phyloP scores from a whole-genome alignment of 345 rosid species.

The Gossypium turneri region DNA sequence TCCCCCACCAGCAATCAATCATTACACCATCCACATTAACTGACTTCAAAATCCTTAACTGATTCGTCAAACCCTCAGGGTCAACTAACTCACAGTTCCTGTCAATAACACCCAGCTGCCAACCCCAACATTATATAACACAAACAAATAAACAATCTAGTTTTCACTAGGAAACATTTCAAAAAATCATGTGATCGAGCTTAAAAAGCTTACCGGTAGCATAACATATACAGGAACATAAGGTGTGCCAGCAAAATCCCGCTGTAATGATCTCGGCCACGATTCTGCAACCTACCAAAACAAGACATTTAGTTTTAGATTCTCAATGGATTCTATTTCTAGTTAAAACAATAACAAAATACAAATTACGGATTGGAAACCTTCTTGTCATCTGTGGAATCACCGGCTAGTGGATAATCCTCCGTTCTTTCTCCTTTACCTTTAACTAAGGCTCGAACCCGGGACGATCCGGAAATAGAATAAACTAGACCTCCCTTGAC shows the following conservation, averaged over 20 bases:
- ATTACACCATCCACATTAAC: conserved; percentile 81
- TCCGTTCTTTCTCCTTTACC: conserved; percentile 22
- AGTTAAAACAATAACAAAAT: neutral
- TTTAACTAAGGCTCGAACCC: conserved; percentile 19
- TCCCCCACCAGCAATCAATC: conserved; percentile 99
- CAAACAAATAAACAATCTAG: neutral
- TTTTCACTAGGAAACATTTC: neutral
- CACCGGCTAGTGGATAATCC: conserved; percentile 25
- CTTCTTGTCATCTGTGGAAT: conserved; percentile 22
- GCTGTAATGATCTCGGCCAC: conserved; percentile 41
- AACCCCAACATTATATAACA: conserved; percentile 15
- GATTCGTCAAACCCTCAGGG: conserved; percentile 55
- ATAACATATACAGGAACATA: conserved; percentile 88
- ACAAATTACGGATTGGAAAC: neutral
- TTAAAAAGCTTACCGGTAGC: conserved; percentile 61
- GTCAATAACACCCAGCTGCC: conserved; percentile 71
- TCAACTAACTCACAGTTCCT: conserved; percentile 70
- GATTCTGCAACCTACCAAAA: conserved; percentile 27
- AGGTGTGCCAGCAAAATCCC: conserved; percentile 76
- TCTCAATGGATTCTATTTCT: neutral
- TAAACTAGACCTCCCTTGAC: conserved; percentile 21
- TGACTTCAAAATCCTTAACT: conserved; percentile 60
- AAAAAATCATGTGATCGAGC: neutral
- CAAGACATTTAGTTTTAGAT: neutral
- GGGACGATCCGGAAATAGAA: conserved; percentile 16